Conservation (phyloP, 768 basidiomycete species). For the Podaxis pistillaris region DNA sequence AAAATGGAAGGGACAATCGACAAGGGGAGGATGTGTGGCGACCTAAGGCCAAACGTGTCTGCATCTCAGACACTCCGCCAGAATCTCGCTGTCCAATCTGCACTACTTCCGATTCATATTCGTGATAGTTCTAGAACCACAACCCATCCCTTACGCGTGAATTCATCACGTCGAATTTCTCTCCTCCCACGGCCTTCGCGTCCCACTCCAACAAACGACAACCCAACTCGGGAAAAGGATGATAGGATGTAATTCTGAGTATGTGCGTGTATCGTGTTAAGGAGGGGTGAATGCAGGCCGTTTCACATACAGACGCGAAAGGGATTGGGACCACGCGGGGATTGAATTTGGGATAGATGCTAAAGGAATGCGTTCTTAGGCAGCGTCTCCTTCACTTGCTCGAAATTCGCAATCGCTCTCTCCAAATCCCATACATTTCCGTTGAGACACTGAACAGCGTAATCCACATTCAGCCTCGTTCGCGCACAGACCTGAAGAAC, state of each 20-base stretch:
- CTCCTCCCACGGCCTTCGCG: not conserved
- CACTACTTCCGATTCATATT: not conserved
- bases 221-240: not conserved
- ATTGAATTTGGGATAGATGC: not conserved
- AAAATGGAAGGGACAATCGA: not conserved
- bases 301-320: not conserved
- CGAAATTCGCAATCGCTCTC: constrained; percentile 80
- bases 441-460: constrained; percentile 80
- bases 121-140: not conserved
- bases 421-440: constrained; percentile 85
- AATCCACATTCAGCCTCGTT: constrained; percentile 79
- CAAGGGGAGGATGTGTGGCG: not conserved
- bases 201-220: constrained; percentile 1
- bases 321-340: not conserved
- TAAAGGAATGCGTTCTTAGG: constrained; percentile 56
- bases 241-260: not conserved
- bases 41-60: not conserved
- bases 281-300: not conserved
- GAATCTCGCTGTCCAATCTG: not conserved
- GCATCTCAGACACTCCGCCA: not conserved
- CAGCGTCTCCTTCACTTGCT: constrained; percentile 77
- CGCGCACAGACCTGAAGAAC: constrained; percentile 68
- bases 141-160: not conserved
- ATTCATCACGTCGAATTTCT: not conserved
- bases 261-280: not conserved